These are phyloP conservation scores for Cinnamomum chago DNA, from an alignment of 164 flowering plant species.

Conservation along the genomic window DNA sequence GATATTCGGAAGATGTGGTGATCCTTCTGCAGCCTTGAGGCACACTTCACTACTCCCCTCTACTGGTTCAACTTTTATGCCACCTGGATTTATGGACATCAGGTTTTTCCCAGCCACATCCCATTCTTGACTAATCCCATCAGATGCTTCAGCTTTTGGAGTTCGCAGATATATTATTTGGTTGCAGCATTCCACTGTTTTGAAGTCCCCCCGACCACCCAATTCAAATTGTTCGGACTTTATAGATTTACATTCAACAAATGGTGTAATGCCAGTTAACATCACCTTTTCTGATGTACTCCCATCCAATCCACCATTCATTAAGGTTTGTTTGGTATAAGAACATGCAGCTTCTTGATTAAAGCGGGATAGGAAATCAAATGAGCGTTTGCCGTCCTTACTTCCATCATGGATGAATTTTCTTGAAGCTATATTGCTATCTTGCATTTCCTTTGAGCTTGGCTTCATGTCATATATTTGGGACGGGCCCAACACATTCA, in stretches of 20 bases:
- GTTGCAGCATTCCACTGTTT: constrained; percentile 1
- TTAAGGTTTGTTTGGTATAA: constrained; percentile 16
- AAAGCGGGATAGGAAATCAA: constrained; percentile 2
- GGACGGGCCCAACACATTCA: constrained; percentile 1
- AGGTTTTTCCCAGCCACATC: not conserved
- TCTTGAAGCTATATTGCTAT: constrained; percentile 10
- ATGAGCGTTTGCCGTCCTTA: constrained; percentile 5
- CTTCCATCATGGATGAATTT: constrained; percentile 12
- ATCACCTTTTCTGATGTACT: constrained; percentile 7
- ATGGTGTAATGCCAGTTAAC: constrained; percentile 5
- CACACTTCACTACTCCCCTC: constrained; percentile 9
- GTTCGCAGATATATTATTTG: constrained; percentile 6
- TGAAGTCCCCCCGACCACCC: constrained; percentile 10
- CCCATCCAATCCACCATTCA: constrained; percentile 5
- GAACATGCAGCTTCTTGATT: constrained; percentile 7
- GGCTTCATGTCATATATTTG: constrained; percentile 17
- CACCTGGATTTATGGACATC: constrained; percentile 14
- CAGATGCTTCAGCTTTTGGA: constrained; percentile 30
- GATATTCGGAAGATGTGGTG: constrained; percentile 6
- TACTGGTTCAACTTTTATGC: constrained; percentile 38
- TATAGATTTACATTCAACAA: constrained; percentile 15
- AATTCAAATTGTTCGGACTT: constrained; percentile 53
- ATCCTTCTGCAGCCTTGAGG: constrained; percentile 14
- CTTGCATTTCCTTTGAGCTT: constrained; percentile 6
- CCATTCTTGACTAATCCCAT: constrained; percentile 10